Conservation (phyloP, 2,329 filamentous ascomycete genomes). For the Fusarium transvaalense region DNA sequence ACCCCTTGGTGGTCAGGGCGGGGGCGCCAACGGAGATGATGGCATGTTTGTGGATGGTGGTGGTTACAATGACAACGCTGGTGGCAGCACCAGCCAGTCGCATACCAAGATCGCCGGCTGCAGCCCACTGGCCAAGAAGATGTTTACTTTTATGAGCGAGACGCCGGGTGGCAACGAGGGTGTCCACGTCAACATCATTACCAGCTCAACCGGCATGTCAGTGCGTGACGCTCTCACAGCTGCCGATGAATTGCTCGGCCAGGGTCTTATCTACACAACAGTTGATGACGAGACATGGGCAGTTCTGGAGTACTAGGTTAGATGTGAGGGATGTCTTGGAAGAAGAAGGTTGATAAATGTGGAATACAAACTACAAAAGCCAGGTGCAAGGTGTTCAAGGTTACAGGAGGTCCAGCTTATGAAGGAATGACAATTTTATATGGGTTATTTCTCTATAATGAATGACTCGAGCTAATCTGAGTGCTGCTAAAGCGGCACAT, state of each 20-base stretch:
- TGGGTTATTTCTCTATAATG: slow-evolving; percentile 37
- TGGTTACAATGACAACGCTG: slow-evolving; percentile 54
- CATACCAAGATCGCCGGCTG: slow-evolving; percentile 61
- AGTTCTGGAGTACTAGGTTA: slow-evolving; percentile 73
- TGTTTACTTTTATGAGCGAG: slow-evolving; percentile 78
- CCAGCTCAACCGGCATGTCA: slow-evolving; percentile 72
- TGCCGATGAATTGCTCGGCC: slow-evolving; percentile 81
- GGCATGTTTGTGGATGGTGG: slow-evolving; percentile 70
- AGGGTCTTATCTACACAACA: slow-evolving; percentile 88
- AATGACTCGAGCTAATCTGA: slow-evolving; percentile 47
- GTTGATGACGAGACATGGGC: slow-evolving; percentile 95
- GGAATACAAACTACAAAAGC: slow-evolving; percentile 30
- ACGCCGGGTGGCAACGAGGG: slow-evolving; percentile 83
- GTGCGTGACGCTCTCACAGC: slow-evolving; percentile 78
- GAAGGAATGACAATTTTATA: slow-evolving; percentile 47
- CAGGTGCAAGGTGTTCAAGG: slow-evolving; percentile 47
- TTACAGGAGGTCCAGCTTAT: slow-evolving; percentile 41
- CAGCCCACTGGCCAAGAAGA: slow-evolving; percentile 71
- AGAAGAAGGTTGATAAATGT: slow-evolving; percentile 10
- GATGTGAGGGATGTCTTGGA: background rate
- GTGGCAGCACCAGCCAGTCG: slow-evolving; percentile 56
- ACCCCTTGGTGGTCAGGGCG: slow-evolving; percentile 60
- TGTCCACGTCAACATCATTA: slow-evolving; percentile 82
- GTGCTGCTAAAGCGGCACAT: slow-evolving; percentile 26
- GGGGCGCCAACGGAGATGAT: slow-evolving; percentile 57